A percentile compares a stretch with the other conserved stretches of the same genome.
Conservation (phyloP, 139 green algal species). For the Pseudopediastrum boryanum region DNA sequence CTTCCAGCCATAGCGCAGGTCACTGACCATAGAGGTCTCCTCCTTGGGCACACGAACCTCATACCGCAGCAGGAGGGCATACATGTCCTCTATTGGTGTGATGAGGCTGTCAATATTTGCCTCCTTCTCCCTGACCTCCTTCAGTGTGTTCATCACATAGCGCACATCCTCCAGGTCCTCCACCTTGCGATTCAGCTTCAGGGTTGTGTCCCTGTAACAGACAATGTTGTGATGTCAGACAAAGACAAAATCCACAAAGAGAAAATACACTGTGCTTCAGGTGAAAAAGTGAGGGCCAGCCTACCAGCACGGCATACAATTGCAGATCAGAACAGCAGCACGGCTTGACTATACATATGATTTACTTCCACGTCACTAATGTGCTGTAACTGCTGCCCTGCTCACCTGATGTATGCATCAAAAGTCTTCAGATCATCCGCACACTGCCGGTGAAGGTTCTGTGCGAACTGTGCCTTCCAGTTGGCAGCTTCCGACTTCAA, state of each 20-base stretch:
- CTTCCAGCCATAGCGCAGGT: constrained; percentile 91
- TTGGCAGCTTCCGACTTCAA: constrained; percentile 83
- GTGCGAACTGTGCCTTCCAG: constrained; percentile 94
- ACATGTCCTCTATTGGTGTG: constrained; percentile 94
- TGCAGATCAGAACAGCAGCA: no score
- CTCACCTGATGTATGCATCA: constrained; percentile 81
- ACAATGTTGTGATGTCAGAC: no score
- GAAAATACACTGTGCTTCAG: no score
- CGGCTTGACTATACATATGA: no score
- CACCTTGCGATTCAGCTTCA: constrained; percentile 84
- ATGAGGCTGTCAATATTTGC: constrained; percentile 86
- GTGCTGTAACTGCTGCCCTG: no score
- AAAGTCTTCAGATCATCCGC: constrained; percentile 83
- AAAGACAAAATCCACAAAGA: no score
- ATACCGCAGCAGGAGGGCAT: constrained; percentile 86
- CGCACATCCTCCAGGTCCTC: constrained; percentile 89
- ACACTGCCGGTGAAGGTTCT: constrained; percentile 91
- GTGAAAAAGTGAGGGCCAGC: no score
- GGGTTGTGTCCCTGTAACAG: constrained; percentile 69
- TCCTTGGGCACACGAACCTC: constrained; percentile 88
- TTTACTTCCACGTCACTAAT: no score
- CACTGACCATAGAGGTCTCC: constrained; percentile 87
- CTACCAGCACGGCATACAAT: no score
- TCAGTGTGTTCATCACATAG: constrained; percentile 81
- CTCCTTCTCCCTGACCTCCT: constrained; percentile 89